Base-by-base conservation (phyloP, 768 basidiomycete genomes). In the Pleurotus ostreatus region DNA sequence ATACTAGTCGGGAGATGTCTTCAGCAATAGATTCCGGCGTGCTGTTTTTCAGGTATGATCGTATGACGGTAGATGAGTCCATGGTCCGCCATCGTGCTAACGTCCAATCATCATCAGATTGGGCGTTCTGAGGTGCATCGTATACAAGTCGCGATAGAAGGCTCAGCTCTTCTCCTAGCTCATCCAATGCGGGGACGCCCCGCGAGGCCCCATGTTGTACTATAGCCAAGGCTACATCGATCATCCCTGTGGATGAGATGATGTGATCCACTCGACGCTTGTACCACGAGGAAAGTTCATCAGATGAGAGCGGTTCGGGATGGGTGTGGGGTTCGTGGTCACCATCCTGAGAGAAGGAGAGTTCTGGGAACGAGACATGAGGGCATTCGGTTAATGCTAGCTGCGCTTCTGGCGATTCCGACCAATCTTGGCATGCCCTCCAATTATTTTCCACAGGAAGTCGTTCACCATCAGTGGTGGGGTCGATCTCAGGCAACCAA, bases 151-250 rank as follows among this genome's bases (percentile, higher is more conserved):
- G 80, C 1, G 89, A 86, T 38, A 99, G 79, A 5, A 98, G 81
- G 60, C 85, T 89, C 40, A 98, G 80, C 53, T 98, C 95, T 73
- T 98, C 96, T 2, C 94, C 96, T 2, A 94, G 70, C 64, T 85
- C 84, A 61, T 96, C 95, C 41, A 99, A 79, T 1, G 75, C 83
- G 16, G 84, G 79, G 11, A 97, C 75, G 12, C 88, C 88, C 61
- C 84, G 83, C 6, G 93, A 87, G 9, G 89, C 94, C 12, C 86
- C 94, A 60, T 96, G 86, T 67, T 97, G 95, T 7, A 93, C 79
- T 45, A 88, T 76, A 5, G 83, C 81, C 16, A 98, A 77, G 3
- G 94, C 92, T 34, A 83, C 69, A 62, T 94, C 89, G 43, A 94
- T 73, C 71, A 93, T 80, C 1, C 94, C 94, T 0, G 86, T 85